Base-by-base conservation (phyloP, 805 yeast genomes). In the Clavispora asparagi region DNA sequence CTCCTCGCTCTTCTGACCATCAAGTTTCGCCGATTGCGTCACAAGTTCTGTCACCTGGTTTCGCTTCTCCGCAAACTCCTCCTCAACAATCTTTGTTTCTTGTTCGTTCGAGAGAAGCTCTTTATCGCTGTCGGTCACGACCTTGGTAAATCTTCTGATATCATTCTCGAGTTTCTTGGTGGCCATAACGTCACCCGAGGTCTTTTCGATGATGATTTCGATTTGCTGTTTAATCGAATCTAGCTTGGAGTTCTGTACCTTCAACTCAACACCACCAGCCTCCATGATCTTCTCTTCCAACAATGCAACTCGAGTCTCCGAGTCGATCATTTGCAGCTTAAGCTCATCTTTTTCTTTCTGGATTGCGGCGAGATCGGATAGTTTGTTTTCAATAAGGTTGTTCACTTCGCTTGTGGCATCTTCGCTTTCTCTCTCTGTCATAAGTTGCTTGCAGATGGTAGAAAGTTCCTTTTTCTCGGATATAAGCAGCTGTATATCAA, bases 191-290 rank as follows among this genome's bases (percentile, higher is more conserved):
- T 81, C 87, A 28, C 76, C 77, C 6, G 83, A 73, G 12, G 81
- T 72, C 55, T 80, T 81, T 39, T 79, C 78, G 31, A 67, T 70
- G 12, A 81, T 62, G 16, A 84, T 77, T 44, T 82, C 87, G 27
- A 86, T 76, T 56, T 80, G 78, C 55, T 85, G 87, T 38, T 73
- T 70, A 30, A 85, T 71, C 1, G 95, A 85, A 55, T 82, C 90
- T 8, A 94, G 96, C 58, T 82, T 85, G 1, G 95, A 79, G 50
- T 81, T 85, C 57, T 90, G 97, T 49, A 86, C 63, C 46, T 87
- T 81, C 52, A 94, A 71, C 50, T 82, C 82, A 8, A 87, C 83
- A 49, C 99, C 99, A 44, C 99, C 99, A 44, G 88, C 84, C 42
- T 86, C 83, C 87, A 91, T 81, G 35, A 94, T 88, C 58, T 82